Percentiles rank a stretch among this genome's conserved stretches.
Evolutionary conservation across 805 yeast species (phyloP).

Genomic region (Kregervanrija delftensis): DNA sequence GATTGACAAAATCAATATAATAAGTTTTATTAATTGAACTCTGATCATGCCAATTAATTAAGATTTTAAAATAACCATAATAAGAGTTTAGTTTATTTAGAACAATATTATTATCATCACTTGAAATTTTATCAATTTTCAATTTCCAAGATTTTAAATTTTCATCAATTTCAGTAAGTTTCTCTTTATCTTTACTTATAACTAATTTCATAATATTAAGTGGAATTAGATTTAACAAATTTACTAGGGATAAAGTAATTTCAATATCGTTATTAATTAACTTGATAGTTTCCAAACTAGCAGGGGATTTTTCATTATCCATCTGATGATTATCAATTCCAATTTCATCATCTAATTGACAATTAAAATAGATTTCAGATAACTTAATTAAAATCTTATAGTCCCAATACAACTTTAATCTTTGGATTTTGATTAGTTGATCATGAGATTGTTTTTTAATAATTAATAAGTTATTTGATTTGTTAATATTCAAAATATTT

Average conservation of each 20-base stretch:
- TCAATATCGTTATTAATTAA: conserved; percentile 29
- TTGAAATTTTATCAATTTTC: conserved; percentile 12
- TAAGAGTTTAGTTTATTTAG: conserved; percentile 24
- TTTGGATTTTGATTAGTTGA: conserved; percentile 21
- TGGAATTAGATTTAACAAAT: conserved; percentile 28
- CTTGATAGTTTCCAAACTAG: conserved; percentile 28
- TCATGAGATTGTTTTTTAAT: conserved; percentile 5
- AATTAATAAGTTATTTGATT: conserved; percentile 7
- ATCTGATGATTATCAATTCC: conserved; percentile 13
- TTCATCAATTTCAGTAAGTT: conserved; percentile 15
- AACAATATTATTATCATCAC: conserved; percentile 19
- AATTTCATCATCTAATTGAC: conserved; percentile 3
- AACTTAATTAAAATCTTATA: conserved; percentile 28
- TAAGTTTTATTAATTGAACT: conserved; percentile 12
- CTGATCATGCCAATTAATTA: conserved; percentile 15
- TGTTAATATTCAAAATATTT: conserved; percentile 38
- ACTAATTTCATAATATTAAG: conserved; percentile 19
- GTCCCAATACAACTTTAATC: conserved; percentile 40
- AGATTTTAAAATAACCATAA: conserved; percentile 24
- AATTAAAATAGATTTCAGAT: conserved; percentile 23
- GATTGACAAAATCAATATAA: conserved; percentile 16
- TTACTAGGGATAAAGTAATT: conserved; percentile 26
- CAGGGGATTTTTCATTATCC: conserved; percentile 21
- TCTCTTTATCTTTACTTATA: conserved; percentile 10
- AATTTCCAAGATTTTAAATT: conserved; percentile 23